Conservation (phyloP, 495 filamentous ascomycete species). For the Platismatia glauca region DNA sequence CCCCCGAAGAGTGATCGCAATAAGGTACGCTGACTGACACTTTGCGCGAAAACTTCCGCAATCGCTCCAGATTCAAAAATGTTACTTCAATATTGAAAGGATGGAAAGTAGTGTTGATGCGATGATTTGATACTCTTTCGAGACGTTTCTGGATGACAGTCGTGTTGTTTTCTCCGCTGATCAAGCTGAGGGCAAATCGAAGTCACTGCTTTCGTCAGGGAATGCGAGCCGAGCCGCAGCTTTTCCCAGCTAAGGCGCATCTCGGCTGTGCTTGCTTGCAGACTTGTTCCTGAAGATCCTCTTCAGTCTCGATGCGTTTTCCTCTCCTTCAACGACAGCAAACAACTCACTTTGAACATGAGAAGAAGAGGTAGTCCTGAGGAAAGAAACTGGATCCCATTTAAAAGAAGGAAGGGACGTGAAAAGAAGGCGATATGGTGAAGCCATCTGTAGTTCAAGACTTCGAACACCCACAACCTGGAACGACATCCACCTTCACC, state of each 20-base stretch:
- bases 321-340: background rate
- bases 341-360: background rate
- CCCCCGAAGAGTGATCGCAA: background rate
- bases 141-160: background rate
- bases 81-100: background rate
- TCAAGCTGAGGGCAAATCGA: background rate
- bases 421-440: conserved; percentile 14
- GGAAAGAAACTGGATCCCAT: background rate
- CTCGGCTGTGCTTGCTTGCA: conserved; percentile 2
- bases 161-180: background rate
- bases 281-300: background rate
- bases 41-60: too few species aligned
- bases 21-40: too few species aligned
- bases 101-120: background rate
- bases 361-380: background rate
- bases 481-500: conserved; percentile 50
- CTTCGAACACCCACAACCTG: conserved; percentile 47
- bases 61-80: background rate
- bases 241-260: background rate
- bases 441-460: conserved; percentile 54
- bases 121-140: background rate
- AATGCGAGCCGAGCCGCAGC: conserved; percentile 1
- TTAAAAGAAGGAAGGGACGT: background rate
- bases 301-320: background rate
- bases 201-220: background rate